Base-by-base conservation (phyloP, 2,329 filamentous ascomycete genomes). In the Diaporthe vexans region DNA sequence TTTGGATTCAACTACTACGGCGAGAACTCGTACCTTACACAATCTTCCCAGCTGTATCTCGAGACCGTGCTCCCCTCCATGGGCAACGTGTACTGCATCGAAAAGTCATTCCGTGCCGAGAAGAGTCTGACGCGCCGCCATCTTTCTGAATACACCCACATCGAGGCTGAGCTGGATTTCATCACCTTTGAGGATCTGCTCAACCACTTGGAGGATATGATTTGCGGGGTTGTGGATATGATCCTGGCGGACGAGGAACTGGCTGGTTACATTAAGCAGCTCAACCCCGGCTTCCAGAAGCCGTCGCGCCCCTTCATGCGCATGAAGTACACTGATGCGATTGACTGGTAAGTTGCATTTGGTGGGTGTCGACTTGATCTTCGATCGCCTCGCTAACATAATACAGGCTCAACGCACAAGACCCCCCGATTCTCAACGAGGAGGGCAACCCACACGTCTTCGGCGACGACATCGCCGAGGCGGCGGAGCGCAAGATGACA, bases 61-160 rank as follows among this genome's bases (percentile, higher is more conserved):
- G 97, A 99, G 88, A 99, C 97, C 43, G 95, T 93, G 78, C 88
- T 99, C 43, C 95, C 96, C 15, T 94, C 93, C 69, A 89, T 98
- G 80, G 97, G 97, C 79, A 94, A 98, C 82, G 95, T 98, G 71
- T 99, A 97, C 90, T 98, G 96, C 83, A 96, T 99, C 80, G 95
- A 98, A 85, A 98, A 98, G 84, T 98, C 96, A 2, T 99, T 99
- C 92, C 95, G 97, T 76, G 97, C 97, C 19, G 97, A 99, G 85
- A 98, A 98, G 86, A 96, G 93, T 9, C 88, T 98, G 74, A 99
- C 97, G 67, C 94, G 97, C 76, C 94, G 97, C 81, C 97, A 99
- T 83, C 86, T 99, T 80, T 94, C 95, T 63, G 97, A 99, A 85
- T 99, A 98, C 87, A 97, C 95, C 1, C 97, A 99, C 86, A 91